Conservation (phyloP, 352 stramenopile genomes). For the Phytopythium sindhum region DNA sequence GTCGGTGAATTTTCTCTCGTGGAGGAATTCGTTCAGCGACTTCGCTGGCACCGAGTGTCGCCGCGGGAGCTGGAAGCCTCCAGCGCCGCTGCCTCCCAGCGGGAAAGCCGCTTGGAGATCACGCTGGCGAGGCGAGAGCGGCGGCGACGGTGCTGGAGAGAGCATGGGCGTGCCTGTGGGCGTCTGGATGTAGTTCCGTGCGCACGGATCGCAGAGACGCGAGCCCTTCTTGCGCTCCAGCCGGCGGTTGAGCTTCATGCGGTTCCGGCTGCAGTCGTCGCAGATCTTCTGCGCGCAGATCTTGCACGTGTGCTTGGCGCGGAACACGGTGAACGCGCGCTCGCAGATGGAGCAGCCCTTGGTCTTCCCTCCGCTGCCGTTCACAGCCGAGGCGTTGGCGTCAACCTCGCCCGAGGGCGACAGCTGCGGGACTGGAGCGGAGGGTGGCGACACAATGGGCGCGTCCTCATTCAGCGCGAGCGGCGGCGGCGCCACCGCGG, state of each 20-base stretch:
- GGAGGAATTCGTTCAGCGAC: conserved; percentile 15
- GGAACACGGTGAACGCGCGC: conserved; percentile 74
- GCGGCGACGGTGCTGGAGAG: conserved; percentile 24
- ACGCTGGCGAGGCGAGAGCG: conserved; percentile 17
- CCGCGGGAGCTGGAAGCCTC: conserved; percentile 13
- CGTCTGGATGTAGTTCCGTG: conserved; percentile 48
- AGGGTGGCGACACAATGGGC: neutral
- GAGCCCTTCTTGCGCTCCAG: conserved; percentile 71
- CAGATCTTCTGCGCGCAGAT: conserved; percentile 68
- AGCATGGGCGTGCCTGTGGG: conserved; percentile 26
- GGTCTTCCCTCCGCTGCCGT: conserved; percentile 9
- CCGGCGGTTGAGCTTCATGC: conserved; percentile 64
- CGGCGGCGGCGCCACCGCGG: conserved; percentile 6
- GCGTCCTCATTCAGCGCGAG: conserved; percentile 27
- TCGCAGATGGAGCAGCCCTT: conserved; percentile 61
- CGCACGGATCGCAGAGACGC: conserved; percentile 68
- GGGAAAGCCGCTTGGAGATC: conserved; percentile 6
- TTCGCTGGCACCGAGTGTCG: conserved; percentile 23
- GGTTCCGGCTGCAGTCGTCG: conserved; percentile 82
- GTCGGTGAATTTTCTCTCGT: conserved; percentile 10
- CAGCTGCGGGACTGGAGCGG: neutral
- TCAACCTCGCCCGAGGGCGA: conserved; percentile 14
- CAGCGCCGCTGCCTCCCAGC: neutral
- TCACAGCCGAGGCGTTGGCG: conserved; percentile 11
- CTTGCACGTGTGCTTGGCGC: conserved; percentile 80